Evolutionary conservation across 2,329 filamentous ascomycete genomes (phyloP).

Genomic region (Cercospora zeina): DNA sequence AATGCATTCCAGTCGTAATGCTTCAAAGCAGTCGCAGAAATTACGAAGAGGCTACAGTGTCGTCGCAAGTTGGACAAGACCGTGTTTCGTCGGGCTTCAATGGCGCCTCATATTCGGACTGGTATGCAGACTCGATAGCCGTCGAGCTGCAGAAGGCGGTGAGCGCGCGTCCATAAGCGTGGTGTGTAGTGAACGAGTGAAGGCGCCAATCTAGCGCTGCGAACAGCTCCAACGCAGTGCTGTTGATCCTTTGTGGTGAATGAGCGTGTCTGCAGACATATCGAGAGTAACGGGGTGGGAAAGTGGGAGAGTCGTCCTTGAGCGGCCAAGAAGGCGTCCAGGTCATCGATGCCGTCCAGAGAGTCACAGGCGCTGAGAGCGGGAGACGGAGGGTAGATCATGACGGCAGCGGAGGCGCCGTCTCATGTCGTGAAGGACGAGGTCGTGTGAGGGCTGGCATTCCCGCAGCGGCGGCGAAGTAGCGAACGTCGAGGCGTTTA

Average conservation of each 20-base stretch:
- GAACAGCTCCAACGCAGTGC: slow-evolving; percentile 28
- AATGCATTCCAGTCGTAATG: slow-evolving; percentile 1
- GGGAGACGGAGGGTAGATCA: slow-evolving; percentile 30
- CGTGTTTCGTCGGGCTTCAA: background rate
- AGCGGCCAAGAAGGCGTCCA: slow-evolving; percentile 38
- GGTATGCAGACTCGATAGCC: background rate
- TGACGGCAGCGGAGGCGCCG: background rate
- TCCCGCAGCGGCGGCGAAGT: background rate
- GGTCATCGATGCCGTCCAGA: slow-evolving; percentile 36
- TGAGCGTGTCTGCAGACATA: slow-evolving; percentile 29
- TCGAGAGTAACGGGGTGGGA: slow-evolving; percentile 38
- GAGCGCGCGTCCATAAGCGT: slow-evolving; percentile 20
- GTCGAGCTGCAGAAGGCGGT: slow-evolving; percentile 12
- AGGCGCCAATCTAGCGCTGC: slow-evolving; percentile 34
- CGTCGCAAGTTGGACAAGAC: background rate
- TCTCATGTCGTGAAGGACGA: slow-evolving; percentile 2
- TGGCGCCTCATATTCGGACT: background rate
- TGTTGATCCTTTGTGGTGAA: slow-evolving; percentile 27
- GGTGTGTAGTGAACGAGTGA: slow-evolving; percentile 25
- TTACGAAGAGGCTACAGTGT: background rate
- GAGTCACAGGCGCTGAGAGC: slow-evolving; percentile 38
- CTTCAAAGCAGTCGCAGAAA: slow-evolving; percentile 3
- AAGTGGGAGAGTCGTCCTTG: slow-evolving; percentile 36
- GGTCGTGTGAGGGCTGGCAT: background rate
- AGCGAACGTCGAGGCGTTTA: background rate